Base-by-base conservation (phyloP, 2,329 filamentous ascomycete genomes). In the Trichoderma cornu-damae region DNA sequence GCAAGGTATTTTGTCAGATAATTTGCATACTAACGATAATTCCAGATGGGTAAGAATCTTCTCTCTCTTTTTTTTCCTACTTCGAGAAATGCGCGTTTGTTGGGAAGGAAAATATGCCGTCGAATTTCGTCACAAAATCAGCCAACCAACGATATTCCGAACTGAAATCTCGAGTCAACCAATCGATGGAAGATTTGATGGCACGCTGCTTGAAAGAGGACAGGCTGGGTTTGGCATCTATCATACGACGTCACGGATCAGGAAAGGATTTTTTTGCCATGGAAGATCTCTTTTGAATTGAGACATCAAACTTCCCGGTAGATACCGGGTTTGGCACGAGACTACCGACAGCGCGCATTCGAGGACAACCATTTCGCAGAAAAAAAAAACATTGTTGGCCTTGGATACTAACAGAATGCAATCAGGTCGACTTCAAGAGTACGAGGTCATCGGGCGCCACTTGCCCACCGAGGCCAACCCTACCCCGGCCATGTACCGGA, bases 381-480 rank as follows among this genome's bases (percentile, higher is more conserved):
- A 38, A 38, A 1, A 2, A 49, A 14, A 34, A 38, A 38, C 1
- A 2, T 16, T 58, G 8, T 14, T 54, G 43, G 34, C 24, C 24
- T 34, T 37, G 42, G 22, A 59, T 64, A 72, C 75, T 73, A 63
- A 72, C 68, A 62, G 59, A 60, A 40, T 54, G 58, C 46, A 47
- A 47, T 57, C 78, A 99, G 94, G 92, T 90, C 94, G 94, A 86
- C 92, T 99, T 83, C 89, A 91, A 79, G 94, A 99, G 87, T 99
- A 96, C 87, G 94, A 97, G 87, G 93, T 99, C 84, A 96, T 99
- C 77, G 94, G 95, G 83, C 93, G 95, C 81, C 93, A 96, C 81
- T 80, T 99, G 88, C 94, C 94, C 80, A 90, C 88, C 75, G 94
- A 99, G 84, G 84, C 88, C 77, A 96, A 96, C 85, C 91, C 93